Percentiles rank a stretch among this genome's conserved stretches.
Evolutionary conservation across 495 filamentous ascomycete genomes (phyloP).

Genomic region (Chaetomium fimeti): DNA sequence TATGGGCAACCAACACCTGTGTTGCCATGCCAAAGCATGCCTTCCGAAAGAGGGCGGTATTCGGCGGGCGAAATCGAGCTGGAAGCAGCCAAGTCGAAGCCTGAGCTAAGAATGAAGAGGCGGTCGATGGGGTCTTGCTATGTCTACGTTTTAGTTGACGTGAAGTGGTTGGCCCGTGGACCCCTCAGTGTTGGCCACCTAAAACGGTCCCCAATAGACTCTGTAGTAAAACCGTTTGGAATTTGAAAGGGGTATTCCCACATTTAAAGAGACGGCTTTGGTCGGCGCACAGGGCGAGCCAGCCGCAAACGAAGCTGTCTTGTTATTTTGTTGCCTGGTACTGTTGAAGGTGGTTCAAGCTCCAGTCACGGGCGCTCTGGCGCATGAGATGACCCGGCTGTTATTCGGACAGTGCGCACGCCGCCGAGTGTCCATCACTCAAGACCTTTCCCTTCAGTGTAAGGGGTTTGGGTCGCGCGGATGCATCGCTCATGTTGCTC

Average conservation of each 20-base stretch:
- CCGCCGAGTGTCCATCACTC: too few relatives aligned
- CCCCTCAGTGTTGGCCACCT: neutral
- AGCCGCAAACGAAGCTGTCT: neutral
- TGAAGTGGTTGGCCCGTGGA: neutral
- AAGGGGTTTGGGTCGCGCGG: too few relatives aligned
- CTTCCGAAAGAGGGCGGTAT: slow-evolving; percentile 17
- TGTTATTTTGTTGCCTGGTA: neutral
- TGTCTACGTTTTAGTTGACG: neutral
- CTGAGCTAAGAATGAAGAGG: neutral
- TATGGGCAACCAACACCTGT: slow-evolving; percentile 85
- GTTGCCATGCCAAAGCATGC: slow-evolving; percentile 55
- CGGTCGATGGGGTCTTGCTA: neutral
- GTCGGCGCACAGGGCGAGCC: slow-evolving; percentile 3
- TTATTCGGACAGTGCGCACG: neutral
- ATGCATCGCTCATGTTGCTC: too few relatives aligned
- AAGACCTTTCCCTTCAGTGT: too few relatives aligned
- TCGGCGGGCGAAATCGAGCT: neutral
- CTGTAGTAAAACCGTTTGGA: neutral
- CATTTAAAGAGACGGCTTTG: neutral
- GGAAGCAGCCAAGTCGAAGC: neutral
- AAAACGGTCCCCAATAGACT: neutral
- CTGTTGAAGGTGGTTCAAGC: neutral
- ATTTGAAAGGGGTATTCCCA: neutral
- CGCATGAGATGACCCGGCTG: neutral
- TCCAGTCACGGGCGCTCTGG: neutral